Evolutionary conservation across 2,329 filamentous ascomycete genomes (phyloP).

Genomic region (Fusarium succisae): DNA sequence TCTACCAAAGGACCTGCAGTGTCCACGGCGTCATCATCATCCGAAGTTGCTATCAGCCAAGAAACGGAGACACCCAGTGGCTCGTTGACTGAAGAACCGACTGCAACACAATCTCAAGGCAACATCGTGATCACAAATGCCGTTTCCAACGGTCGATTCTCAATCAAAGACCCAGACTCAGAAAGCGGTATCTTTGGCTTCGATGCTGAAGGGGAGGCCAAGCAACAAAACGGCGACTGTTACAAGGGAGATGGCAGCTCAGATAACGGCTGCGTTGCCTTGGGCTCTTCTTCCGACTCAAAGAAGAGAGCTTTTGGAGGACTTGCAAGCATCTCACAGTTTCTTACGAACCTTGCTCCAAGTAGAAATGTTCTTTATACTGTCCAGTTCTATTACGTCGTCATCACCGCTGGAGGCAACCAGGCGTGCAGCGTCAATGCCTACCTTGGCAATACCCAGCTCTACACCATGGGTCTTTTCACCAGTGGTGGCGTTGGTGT

Average conservation of each 20-base stretch:
- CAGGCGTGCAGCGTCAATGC: not conserved
- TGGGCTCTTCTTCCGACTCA: not conserved
- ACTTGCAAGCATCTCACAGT: conserved; percentile 2
- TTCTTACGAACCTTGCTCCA: not conserved
- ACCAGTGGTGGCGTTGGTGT: not conserved
- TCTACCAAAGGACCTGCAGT: not conserved
- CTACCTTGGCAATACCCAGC: not conserved
- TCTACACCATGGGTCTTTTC: not conserved
- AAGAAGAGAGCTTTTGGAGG: not conserved
- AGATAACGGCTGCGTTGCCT: not conserved
- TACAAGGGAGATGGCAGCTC: not conserved
- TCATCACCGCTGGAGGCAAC: not conserved
- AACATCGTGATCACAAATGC: not conserved
- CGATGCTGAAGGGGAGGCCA: not conserved
- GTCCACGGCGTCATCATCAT: not conserved
- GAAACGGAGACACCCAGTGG: not conserved
- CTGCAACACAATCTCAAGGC: not conserved
- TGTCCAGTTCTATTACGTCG: conserved; percentile 16
- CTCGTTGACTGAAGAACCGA: not conserved
- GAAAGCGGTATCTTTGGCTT: not conserved
- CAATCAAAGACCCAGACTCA: not conserved
- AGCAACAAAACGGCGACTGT: not conserved
- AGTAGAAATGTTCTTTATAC: conserved; percentile 7
- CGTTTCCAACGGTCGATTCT: not conserved
- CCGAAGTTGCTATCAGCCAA: not conserved